Conservation (phyloP, 495 filamentous ascomycete species). For the Terfezia boudieri region DNA sequence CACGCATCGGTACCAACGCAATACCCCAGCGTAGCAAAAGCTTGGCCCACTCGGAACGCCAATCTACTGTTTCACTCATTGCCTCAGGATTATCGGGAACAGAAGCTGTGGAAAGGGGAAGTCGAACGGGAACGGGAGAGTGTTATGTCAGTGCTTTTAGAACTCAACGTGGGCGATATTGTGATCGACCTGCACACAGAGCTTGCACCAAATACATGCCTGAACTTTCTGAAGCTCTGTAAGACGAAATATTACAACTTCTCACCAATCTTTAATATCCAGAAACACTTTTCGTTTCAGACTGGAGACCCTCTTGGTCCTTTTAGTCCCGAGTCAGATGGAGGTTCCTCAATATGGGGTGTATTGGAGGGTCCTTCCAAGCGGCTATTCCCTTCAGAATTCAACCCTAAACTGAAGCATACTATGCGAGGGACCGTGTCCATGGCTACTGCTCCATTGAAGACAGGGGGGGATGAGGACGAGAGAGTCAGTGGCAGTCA, state of each 20-base stretch:
- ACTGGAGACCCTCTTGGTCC: slow-evolving; percentile 85
- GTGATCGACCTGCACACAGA: slow-evolving; percentile 78
- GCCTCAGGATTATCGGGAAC: background rate
- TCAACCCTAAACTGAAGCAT: slow-evolving; percentile 69
- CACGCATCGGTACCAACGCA: background rate
- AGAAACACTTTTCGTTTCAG: slow-evolving; percentile 83
- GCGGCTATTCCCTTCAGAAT: slow-evolving; percentile 59
- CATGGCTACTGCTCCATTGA: slow-evolving; percentile 58
- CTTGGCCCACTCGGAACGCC: background rate
- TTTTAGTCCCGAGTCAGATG: slow-evolving; percentile 58
- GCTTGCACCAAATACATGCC: slow-evolving; percentile 67
- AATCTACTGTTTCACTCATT: background rate
- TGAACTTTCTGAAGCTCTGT: slow-evolving; percentile 96
- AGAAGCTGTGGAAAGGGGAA: too few species aligned
- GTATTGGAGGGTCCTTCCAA: slow-evolving; percentile 46
- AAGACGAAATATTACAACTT: slow-evolving; percentile 98
- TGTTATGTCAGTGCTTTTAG: slow-evolving; percentile 57
- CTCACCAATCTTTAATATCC: slow-evolving; percentile 65
- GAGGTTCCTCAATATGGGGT: slow-evolving; percentile 81
- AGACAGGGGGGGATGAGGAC: slow-evolving; percentile 37
- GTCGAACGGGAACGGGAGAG: background rate
- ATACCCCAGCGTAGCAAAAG: background rate
- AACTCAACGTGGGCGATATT: slow-evolving; percentile 68
- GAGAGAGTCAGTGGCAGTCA: slow-evolving; percentile 63
- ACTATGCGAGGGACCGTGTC: slow-evolving; percentile 71